Conservation (phyloP, 106 monocot genomes). For the Phalaenopsis equestris region DNA sequence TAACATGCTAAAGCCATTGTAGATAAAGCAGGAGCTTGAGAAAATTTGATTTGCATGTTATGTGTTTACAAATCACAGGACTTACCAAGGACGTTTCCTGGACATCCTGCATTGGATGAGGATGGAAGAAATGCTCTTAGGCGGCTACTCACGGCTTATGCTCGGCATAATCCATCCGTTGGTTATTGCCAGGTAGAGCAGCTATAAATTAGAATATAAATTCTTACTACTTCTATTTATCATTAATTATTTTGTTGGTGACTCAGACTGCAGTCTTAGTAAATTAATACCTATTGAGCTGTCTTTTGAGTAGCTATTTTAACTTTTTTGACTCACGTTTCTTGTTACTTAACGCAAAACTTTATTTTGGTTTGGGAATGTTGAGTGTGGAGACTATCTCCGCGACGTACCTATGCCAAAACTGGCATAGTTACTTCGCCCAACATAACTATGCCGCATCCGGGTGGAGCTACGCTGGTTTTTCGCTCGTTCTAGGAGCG, state of each 20-base stretch:
- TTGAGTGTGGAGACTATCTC: too few relatives aligned
- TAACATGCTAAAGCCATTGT: background rate
- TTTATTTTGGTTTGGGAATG: too few relatives aligned
- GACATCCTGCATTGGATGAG: conserved; percentile 94
- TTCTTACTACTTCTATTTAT: background rate
- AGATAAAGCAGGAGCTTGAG: background rate
- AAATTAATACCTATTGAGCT: background rate
- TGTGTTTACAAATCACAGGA: conserved; percentile 39
- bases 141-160: conserved; percentile 95
- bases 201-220: background rate
- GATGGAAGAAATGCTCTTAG: conserved; percentile 98
- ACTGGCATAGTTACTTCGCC: too few relatives aligned
- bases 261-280: background rate
- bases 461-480: too few relatives aligned
- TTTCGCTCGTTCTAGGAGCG: too few relatives aligned
- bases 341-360: background rate
- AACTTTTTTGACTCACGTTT: background rate
- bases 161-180: conserved; percentile 94
- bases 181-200: conserved; percentile 90
- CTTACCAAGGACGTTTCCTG: conserved; percentile 97
- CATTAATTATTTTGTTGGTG: background rate
- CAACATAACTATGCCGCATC: too few relatives aligned
- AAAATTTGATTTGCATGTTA: conserved; percentile 1
- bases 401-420: too few relatives aligned
- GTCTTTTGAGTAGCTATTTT: background rate